Conservation (phyloP, 176 grass and related monocot genomes). For the Juncus inflexus region DNA sequence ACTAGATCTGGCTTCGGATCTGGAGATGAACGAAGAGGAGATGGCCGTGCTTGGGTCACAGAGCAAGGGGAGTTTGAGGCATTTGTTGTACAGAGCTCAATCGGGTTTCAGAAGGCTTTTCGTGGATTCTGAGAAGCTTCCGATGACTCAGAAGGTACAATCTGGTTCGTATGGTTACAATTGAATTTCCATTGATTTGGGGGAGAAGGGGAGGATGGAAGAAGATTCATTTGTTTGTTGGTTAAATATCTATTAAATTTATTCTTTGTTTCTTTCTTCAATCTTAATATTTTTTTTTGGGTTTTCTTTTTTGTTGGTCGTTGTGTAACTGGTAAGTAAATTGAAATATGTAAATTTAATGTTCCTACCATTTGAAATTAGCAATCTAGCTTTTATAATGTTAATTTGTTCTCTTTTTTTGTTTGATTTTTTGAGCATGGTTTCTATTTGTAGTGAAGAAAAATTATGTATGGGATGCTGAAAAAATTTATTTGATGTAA, state of each 20-base stretch:
- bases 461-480: constrained; percentile 15
- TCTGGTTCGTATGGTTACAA: constrained; percentile 20
- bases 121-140: constrained; percentile 37
- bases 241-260: constrained; percentile 3
- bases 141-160: constrained; percentile 47
- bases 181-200: constrained; percentile 5
- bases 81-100: constrained; percentile 73
- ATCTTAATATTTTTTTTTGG: constrained; percentile 6
- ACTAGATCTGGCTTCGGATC: constrained; percentile 56
- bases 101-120: constrained; percentile 57
- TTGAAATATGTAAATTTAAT: constrained; percentile 23
- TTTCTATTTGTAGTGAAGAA: constrained; percentile 12
- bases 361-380: not conserved
- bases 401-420: constrained; percentile 11
- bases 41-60: constrained; percentile 53
- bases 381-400: not conserved
- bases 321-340: not conserved
- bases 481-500: not conserved
- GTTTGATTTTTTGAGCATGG: constrained; percentile 1
- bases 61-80: constrained; percentile 55
- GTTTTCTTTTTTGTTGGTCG: constrained; percentile 6
- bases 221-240: not conserved
- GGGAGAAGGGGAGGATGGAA: not conserved
- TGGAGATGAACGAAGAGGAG: constrained; percentile 99
- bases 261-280: constrained; percentile 15